Base-by-base conservation (phyloP, 495 filamentous ascomycete species). In the Hapsidospora chrysogenum region DNA sequence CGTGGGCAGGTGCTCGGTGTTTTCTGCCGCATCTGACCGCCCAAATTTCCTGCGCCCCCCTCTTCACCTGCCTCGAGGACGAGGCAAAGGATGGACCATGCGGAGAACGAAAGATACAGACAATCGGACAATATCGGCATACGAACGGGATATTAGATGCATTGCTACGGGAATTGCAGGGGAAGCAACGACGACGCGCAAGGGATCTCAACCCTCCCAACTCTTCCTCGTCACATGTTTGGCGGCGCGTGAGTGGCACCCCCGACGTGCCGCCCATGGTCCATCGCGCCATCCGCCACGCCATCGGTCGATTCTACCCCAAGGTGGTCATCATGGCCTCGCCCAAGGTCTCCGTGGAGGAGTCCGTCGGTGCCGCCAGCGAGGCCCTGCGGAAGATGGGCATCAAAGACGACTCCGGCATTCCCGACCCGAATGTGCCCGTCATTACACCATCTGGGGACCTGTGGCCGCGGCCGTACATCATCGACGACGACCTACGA, bases 401-500 rank as follows among this genome's bases (percentile, higher is more conserved):
- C 29, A 35, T n/a, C 15, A 27, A 32, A 16, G 29, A 34, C 14
- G 19, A 29, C 9, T 30, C 40, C 15, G 21, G 9, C 21, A 17
- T 27, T 4, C 14, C 34, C 28, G 35, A 28, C 15, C 8, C 17
- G 13, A 17, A 17, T n/a, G 31, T 62, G 10, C 68, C 74, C 9
- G 45, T 73, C 19, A 57, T 65, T 3, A 76, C 76, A 0, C 75
- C 78, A 14, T 68, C 62, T 43, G 31, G 33, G 10, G 73, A 79
- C 42, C 68, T 72, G 7, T 78, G 67, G 70, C 74, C 78, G 17
- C 60, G 66, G n/a, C 65, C 62, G 3, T 94, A 94, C 52, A 80
- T 75, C 43, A 55, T 92, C 36, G 79, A 89, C 35, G 72, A 76
- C 44, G 82, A 79, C 8, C 54, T 94, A 26, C 74, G 86, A 23